phyloP scores from a whole-genome alignment of 441 rosid species.

The Adansonia rubrostipa region DNA sequence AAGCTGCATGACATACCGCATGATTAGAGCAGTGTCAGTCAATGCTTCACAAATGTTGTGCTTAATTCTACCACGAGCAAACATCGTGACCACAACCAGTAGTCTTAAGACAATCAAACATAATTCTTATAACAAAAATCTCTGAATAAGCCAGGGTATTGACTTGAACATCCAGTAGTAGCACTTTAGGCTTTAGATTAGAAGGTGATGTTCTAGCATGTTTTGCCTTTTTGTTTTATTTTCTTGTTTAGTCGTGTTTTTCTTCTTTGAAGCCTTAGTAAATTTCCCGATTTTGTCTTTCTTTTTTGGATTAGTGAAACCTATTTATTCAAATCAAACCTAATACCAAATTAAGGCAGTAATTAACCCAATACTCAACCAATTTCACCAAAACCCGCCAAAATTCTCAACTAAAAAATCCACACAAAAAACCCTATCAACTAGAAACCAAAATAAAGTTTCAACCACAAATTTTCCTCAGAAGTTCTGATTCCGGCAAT shows the following conservation, averaged over 20 bases:
- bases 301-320: not conserved
- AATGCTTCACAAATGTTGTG: not conserved
- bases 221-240: not conserved
- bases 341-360: not conserved
- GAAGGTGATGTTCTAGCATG: not conserved
- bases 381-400: slow-evolving; percentile 23
- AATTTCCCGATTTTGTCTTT: not conserved
- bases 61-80: not conserved
- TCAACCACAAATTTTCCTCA: not conserved
- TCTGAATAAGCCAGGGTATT: slow-evolving; percentile 9
- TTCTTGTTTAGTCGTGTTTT: not conserved
- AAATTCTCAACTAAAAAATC: slow-evolving; percentile 17
- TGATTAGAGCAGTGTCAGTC: not conserved
- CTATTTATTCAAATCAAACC: slow-evolving; percentile 14
- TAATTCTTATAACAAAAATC: not conserved
- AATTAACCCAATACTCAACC: not conserved
- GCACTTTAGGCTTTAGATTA: slow-evolving; percentile 3
- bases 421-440: slow-evolving; percentile 8
- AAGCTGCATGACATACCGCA: not conserved
- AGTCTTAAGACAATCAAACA: slow-evolving; percentile 2
- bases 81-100: not conserved
- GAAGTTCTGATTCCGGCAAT: slow-evolving; percentile 16
- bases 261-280: not conserved
- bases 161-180: not conserved
- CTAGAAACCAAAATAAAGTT: slow-evolving; percentile 7